phyloP scores from a whole-genome alignment of 306 rosid genomes.

The Geum urbanum region DNA sequence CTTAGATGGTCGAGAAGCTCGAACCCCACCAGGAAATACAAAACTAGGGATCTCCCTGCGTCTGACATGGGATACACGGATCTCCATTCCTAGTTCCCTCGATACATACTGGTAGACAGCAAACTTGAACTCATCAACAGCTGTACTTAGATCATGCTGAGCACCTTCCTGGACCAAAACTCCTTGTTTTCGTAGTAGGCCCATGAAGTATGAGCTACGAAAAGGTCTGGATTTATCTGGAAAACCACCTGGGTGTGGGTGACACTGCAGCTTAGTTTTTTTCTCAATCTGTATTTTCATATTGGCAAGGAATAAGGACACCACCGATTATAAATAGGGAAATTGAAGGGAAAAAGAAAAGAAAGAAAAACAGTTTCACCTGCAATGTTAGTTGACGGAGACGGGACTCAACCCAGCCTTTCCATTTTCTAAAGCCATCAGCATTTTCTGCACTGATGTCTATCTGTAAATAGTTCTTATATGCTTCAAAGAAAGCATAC shows the following conservation, averaged over 20 bases:
- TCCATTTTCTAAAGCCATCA: conserved; percentile 87
- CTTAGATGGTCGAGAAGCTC: conserved; percentile 56
- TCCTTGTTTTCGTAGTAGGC: conserved; percentile 86
- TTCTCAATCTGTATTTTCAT: conserved; percentile 65
- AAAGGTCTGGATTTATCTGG: conserved; percentile 67
- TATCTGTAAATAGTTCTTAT: conserved; percentile 80
- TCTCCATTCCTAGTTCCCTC: conserved; percentile 78
- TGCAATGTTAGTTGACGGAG: conserved; percentile 86
- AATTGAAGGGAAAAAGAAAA: background rate
- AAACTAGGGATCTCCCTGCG: conserved; percentile 68
- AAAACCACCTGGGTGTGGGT: conserved; percentile 92
- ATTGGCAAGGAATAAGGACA: conserved; percentile 19
- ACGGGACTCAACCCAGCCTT: conserved; percentile 99
- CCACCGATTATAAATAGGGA: background rate
- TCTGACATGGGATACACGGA: conserved; percentile 61
- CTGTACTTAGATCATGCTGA: conserved; percentile 72
- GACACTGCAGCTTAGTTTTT: conserved; percentile 89
- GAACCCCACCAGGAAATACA: conserved; percentile 74
- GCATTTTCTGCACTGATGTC: conserved; percentile 72
- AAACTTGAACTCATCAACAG: conserved; percentile 73
- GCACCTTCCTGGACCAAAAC: conserved; percentile 60
- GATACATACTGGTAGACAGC: conserved; percentile 51
- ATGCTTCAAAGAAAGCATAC: conserved; percentile 76
- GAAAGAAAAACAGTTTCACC: conserved; percentile 41
- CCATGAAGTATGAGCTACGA: conserved; percentile 86